These are phyloP conservation scores for Stropharia rugosoannulata DNA, from an alignment of 768 basidiomycete genomes.

Conservation along the genomic window DNA sequence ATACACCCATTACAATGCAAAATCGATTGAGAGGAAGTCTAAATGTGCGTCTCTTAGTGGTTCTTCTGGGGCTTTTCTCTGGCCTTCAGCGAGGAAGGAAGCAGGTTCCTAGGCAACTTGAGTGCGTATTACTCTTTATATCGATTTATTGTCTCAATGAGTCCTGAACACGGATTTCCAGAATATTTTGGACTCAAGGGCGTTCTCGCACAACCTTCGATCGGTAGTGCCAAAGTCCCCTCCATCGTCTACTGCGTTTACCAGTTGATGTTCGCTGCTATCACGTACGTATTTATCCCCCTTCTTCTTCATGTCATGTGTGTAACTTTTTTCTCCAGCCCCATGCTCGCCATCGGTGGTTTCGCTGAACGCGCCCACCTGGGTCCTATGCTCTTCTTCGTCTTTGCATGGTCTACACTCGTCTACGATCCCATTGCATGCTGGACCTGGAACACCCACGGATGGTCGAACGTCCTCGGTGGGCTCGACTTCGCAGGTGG, in stretches of 20 bases:
- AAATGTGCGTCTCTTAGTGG: slow-evolving; percentile 52
- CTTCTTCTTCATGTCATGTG: not conserved
- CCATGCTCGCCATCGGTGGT: slow-evolving; percentile 91
- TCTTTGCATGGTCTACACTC: slow-evolving; percentile 87
- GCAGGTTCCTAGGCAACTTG: slow-evolving; percentile 80
- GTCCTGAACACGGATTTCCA: slow-evolving; percentile 21
- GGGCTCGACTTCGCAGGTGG: slow-evolving; percentile 95
- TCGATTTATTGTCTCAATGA: not conserved
- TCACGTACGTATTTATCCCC: slow-evolving; percentile 52
- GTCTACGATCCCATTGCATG: slow-evolving; percentile 95
- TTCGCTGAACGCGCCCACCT: slow-evolving; percentile 87
- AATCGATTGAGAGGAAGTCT: not conserved
- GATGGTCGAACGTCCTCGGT: slow-evolving; percentile 74
- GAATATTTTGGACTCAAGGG: slow-evolving; percentile 82
- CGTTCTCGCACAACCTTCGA: slow-evolving; percentile 74
- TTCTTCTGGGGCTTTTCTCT: slow-evolving; percentile 98
- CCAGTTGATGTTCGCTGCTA: slow-evolving; percentile 90
- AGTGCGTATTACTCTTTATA: slow-evolving; percentile 38
- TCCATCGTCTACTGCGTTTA: slow-evolving; percentile 80
- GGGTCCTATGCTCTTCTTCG: slow-evolving; percentile 85
- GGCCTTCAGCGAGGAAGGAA: slow-evolving; percentile 80
- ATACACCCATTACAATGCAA: slow-evolving; percentile 13
- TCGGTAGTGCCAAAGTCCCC: slow-evolving; percentile 71
- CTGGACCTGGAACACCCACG: slow-evolving; percentile 92
- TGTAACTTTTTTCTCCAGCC: slow-evolving; percentile 35